Percentiles rank a stretch among this genome's conserved stretches.
Conservation (phyloP, 2,329 filamentous ascomycete genomes). For the Blastomyces parvus region DNA sequence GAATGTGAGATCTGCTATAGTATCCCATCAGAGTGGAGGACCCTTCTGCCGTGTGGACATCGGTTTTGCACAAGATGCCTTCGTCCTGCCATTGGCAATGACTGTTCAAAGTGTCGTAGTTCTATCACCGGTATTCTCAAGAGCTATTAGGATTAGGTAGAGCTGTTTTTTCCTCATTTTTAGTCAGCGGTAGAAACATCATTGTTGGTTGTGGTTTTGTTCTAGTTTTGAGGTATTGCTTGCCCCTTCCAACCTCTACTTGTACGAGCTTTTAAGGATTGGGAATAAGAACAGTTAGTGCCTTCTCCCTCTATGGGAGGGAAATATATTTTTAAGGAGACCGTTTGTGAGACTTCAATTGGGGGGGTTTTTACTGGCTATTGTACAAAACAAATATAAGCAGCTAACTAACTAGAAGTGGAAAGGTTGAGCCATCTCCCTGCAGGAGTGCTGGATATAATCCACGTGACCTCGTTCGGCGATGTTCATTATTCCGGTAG, state of each 20-base stretch:
- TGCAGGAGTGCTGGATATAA: not conserved
- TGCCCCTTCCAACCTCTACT: not conserved
- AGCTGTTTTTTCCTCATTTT: not conserved
- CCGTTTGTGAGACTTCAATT: not conserved
- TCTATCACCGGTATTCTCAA: not conserved
- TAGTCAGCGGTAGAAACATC: not conserved
- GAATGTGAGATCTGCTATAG: not conserved
- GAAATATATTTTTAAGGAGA: not conserved
- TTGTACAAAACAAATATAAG: not conserved
- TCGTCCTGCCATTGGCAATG: not conserved
- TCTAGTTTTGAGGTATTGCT: not conserved
- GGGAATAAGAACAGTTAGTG: not conserved
- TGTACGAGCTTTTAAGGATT: not conserved
- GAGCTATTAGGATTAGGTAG: slow-evolving; percentile 1
- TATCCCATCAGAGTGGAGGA: not conserved
- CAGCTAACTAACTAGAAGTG: not conserved
- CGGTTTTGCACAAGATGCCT: not conserved
- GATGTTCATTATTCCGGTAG: not conserved
- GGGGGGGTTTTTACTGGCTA: not conserved
- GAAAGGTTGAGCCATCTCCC: not conserved
- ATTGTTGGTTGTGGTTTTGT: not conserved
- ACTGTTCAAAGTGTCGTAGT: not conserved
- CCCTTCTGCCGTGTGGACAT: not conserved
- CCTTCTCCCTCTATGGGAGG: not conserved
- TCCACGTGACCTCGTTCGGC: not conserved